Percentiles rank a stretch among this genome's conserved stretches.
Conservation (phyloP, 345 rosid species). For the Eucalyptus curtisii region DNA sequence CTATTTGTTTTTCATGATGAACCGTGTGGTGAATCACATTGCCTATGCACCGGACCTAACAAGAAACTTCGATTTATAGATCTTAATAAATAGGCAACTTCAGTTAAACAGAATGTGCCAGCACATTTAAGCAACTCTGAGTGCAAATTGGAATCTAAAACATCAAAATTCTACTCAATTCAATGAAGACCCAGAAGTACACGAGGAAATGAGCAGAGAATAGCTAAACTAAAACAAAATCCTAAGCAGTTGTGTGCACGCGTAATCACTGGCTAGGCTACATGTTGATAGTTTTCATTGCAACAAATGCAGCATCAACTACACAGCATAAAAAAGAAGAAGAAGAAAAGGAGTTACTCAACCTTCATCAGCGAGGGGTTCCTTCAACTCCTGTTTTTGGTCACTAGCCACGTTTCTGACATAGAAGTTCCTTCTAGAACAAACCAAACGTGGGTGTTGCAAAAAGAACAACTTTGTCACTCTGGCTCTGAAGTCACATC, state of each 20-base stretch:
- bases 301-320: neutral
- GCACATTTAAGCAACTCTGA: neutral
- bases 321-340: neutral
- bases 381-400: conserved; percentile 18
- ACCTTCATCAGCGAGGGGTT: conserved; percentile 7
- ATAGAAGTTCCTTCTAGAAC: neutral
- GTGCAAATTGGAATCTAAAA: neutral
- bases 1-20: neutral
- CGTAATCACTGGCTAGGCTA: neutral
- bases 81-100: neutral
- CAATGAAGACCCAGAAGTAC: neutral
- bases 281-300: neutral
- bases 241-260: neutral
- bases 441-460: conserved; percentile 3
- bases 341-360: neutral
- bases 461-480: conserved; percentile 9
- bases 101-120: neutral
- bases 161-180: neutral
- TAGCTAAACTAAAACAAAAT: neutral
- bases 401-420: conserved; percentile 26
- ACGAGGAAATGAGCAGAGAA: neutral
- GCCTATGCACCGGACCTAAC: neutral
- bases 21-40: neutral
- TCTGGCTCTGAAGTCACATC: conserved; percentile 7
- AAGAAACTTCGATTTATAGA: neutral